Conservation (phyloP, 176 grass and related monocot genomes). For the Avena atlantica region DNA sequence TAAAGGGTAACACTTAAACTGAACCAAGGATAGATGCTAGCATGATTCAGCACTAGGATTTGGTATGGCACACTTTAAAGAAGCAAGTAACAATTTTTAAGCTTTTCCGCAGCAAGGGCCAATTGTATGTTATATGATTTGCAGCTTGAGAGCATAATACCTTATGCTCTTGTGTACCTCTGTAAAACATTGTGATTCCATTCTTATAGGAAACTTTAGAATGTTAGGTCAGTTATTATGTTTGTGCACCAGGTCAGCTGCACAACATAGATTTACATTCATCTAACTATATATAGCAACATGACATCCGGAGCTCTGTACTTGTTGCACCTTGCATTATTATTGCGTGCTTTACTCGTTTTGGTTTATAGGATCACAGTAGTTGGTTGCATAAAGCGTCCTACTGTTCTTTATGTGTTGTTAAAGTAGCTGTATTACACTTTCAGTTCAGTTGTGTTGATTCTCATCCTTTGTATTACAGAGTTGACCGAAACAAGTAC, state of each 20-base stretch:
- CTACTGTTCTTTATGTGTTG: neutral
- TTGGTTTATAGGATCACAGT: neutral
- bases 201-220: neutral
- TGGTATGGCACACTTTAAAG: neutral
- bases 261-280: neutral
- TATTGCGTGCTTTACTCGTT: neutral
- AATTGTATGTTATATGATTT: conserved; percentile 7
- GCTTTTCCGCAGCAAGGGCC: neutral
- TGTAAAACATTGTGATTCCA: neutral
- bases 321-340: neutral
- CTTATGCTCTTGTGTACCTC: neutral
- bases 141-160: neutral
- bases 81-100: neutral
- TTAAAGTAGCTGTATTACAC: conserved; percentile 6
- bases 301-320: neutral
- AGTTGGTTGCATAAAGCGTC: neutral
- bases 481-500: conserved; percentile 80
- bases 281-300: neutral
- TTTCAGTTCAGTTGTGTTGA: neutral
- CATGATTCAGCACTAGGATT: neutral
- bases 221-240: neutral
- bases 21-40: neutral
- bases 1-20: neutral
- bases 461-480: conserved; percentile 46
- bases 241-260: neutral